A percentile compares a stretch with the other conserved stretches of the same genome.
phyloP scores from a whole-genome alignment of 805 yeast species.

The Yarrowia keelungensis region DNA sequence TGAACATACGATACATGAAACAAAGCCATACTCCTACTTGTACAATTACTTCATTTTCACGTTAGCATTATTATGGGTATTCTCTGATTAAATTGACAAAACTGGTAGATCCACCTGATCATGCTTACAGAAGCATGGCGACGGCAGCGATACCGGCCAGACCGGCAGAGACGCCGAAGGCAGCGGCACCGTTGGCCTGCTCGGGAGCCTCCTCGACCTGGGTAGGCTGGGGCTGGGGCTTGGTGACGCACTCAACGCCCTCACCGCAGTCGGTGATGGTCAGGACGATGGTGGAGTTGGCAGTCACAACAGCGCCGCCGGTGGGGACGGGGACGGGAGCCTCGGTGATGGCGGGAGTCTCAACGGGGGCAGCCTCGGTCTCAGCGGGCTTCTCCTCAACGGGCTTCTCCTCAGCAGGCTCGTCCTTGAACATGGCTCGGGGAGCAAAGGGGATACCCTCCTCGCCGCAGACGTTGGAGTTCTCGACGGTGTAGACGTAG shows the following conservation, averaged over 20 bases:
- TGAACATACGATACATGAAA: too few relatives aligned
- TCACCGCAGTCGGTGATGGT: conserved; percentile 34
- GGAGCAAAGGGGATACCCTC: conserved; percentile 28
- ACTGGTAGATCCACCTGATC: neutral
- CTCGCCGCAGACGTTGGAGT: conserved; percentile 22
- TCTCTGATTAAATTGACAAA: neutral
- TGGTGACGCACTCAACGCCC: conserved; percentile 11
- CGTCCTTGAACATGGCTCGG: conserved; percentile 15
- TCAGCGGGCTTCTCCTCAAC: conserved; percentile 3
- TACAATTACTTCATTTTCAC: neutral
- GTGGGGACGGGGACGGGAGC: conserved; percentile 39
- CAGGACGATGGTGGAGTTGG: conserved; percentile 22
- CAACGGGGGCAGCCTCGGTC: conserved; percentile 24
- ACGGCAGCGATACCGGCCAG: conserved; percentile 35
- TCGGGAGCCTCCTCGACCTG: conserved; percentile 34
- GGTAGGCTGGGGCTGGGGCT: conserved; percentile 17
- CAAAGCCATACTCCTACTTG: too few relatives aligned
- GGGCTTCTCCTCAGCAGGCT: conserved; percentile 5
- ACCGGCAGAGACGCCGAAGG: conserved; percentile 37
- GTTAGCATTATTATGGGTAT: conserved; percentile 11
- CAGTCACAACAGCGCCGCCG: conserved; percentile 33
- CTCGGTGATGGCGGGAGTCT: conserved; percentile 34
- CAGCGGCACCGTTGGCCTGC: conserved; percentile 38
- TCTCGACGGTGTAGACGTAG: conserved; percentile 30
- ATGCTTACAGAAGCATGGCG: conserved; percentile 29